Conservation (phyloP, 495 filamentous ascomycete genomes). For the Podospora tetraspora region DNA sequence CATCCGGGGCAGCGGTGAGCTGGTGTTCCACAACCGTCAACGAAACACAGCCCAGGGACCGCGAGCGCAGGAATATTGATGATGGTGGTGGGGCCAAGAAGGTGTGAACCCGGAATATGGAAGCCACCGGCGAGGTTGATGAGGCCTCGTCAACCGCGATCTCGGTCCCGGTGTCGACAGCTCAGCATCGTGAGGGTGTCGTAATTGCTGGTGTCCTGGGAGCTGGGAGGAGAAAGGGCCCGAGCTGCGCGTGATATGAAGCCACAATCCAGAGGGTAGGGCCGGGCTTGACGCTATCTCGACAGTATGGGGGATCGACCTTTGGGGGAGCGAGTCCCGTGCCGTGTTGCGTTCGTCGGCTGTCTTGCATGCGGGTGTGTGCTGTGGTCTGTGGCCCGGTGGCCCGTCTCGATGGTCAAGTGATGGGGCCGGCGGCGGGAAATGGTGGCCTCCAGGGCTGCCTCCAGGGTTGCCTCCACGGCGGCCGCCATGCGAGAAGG, state of each 20-base stretch:
- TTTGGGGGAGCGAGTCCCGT: neutral
- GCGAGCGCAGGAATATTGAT: neutral
- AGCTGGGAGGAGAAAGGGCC: neutral
- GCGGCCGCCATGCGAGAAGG: neutral
- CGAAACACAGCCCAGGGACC: neutral
- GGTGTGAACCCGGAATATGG: constrained; percentile 29
- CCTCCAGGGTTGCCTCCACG: too few relatives aligned
- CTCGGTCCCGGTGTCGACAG: neutral
- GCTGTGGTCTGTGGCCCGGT: neutral
- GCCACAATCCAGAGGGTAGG: neutral
- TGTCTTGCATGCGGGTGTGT: neutral
- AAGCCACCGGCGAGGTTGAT: neutral
- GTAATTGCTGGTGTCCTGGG: neutral
- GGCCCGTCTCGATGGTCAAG: constrained; percentile 2
- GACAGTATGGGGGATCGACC: neutral
- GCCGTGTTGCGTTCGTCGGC: neutral
- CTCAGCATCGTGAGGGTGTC: neutral
- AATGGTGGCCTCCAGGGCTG: neutral
- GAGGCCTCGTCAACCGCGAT: neutral
- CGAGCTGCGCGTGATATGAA: neutral
- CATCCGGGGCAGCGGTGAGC: too few relatives aligned
- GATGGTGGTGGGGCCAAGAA: constrained; percentile 23
- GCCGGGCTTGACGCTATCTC: neutral
- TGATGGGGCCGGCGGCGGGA: constrained; percentile 1
- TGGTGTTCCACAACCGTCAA: neutral